A percentile compares a stretch with the other conserved stretches of the same genome.
These are phyloP conservation scores for Fonsecaea pedrosoi DNA, from an alignment of 2,329 filamentous ascomycete genomes.

Conservation along the genomic window DNA sequence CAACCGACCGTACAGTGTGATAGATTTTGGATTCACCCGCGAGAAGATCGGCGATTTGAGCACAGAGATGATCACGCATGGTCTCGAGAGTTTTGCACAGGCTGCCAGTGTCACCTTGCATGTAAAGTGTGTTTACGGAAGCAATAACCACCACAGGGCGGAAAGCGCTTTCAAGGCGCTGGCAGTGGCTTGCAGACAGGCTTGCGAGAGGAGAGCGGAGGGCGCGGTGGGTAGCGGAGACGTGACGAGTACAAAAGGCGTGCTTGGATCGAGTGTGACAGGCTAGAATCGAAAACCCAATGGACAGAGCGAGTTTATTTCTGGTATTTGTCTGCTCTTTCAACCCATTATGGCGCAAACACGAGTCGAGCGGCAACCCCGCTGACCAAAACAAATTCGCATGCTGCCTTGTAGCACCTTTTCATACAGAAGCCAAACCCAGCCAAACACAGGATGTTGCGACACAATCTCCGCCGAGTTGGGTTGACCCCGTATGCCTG, in stretches of 20 bases:
- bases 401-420: not conserved
- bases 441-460: not conserved
- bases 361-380: not conserved
- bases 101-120: constrained; percentile 90
- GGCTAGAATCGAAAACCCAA: constrained; percentile 18
- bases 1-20: constrained; percentile 84
- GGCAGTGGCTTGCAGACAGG: constrained; percentile 81
- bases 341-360: not conserved
- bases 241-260: constrained; percentile 95
- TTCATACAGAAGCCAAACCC: not conserved
- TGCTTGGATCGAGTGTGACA: constrained; percentile 58
- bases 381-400: not conserved
- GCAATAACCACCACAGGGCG: constrained; percentile 94
- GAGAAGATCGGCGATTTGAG: constrained; percentile 94
- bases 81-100: constrained; percentile 91
- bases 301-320: not conserved
- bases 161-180: constrained; percentile 98
- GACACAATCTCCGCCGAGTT: not conserved
- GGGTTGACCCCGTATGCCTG: constrained; percentile 5
- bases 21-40: constrained; percentile 81
- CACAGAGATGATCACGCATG: constrained; percentile 97
- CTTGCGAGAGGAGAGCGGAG: constrained; percentile 73
- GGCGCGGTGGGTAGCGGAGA: constrained; percentile 85
- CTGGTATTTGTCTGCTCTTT: not conserved
- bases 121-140: constrained; percentile 86